Base-by-base conservation (phyloP, 768 basidiomycete genomes). In the Boletellus emodensis region DNA sequence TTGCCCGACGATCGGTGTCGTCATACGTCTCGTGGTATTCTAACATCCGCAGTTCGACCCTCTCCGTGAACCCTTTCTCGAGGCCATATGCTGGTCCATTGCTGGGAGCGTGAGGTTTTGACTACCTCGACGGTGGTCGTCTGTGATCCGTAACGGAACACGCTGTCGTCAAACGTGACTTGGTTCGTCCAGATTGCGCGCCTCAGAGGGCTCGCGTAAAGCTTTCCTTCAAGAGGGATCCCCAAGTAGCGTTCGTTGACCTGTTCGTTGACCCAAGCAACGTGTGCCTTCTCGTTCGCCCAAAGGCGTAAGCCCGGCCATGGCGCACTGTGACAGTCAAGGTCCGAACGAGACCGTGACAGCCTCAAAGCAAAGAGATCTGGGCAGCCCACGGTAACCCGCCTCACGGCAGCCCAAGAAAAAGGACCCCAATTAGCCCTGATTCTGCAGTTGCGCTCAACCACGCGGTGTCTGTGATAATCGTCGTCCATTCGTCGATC, bases 331-430 rank as follows among this genome's bases (percentile, higher is more conserved):
- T n/a, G n/a, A n/a, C n/a, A n/a, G n/a, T n/a, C n/a, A n/a, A n/a
- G n/a, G n/a, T n/a, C n/a, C n/a, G n/a, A n/a, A n/a, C n/a, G n/a
- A n/a, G n/a, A n/a, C n/a, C n/a, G n/a, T n/a, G n/a, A n/a, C n/a
- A n/a, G n/a, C n/a, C n/a, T n/a, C n/a, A n/a, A n/a, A n/a, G n/a
- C n/a, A n/a, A n/a, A n/a, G n/a, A n/a, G n/a, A n/a, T n/a, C n/a
- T n/a, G n/a, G n/a, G 40, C 15, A 17, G 57, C 61, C 44, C 20
- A 62, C 61, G 61, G 39, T 62, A 62, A 11, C 86, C 88, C 65
- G 89, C 72, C 1, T 87, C 88, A 52, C 90, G 88, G 55, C 88
- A 72, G 3, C 78, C 79, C 2, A 89, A 64, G 49, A 84, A 78
- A 48, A 90, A 69, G 11, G 85, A 70, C 57, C 89, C 90, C 68